Percentiles rank a stretch among this genome's conserved stretches.
These are phyloP conservation scores for Rhodofomes roseus DNA, from an alignment of 1,284 basidiomycete species.

Conservation along the genomic window DNA sequence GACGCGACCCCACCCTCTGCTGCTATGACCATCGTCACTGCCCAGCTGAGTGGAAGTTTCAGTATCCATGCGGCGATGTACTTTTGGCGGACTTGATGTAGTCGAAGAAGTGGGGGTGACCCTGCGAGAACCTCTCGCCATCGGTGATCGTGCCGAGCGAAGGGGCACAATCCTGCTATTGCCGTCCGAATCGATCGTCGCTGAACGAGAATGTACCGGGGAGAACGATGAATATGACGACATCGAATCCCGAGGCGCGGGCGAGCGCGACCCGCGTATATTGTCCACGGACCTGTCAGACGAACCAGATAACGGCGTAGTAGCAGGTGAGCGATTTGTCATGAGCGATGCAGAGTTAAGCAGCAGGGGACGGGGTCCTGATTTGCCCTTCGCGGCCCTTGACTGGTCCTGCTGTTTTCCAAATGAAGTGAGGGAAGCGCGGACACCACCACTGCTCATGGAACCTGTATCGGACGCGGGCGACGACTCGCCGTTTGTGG, in stretches of 20 bases:
- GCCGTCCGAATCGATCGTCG: constrained; percentile 48
- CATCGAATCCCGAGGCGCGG: constrained; percentile 46
- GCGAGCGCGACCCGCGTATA: constrained; percentile 35
- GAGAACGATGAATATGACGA: constrained; percentile 64
- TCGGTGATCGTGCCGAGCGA: constrained; percentile 66
- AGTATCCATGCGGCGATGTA: constrained; percentile 17
- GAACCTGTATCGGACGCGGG: constrained; percentile 35
- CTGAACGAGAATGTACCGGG: constrained; percentile 36
- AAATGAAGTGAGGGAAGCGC: constrained; percentile 34
- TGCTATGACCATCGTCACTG: constrained; percentile 14
- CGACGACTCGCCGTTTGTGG: constrained; percentile 36
- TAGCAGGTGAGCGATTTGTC: constrained; percentile 39
- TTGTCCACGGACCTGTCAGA: constrained; percentile 41
- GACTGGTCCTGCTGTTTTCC: constrained; percentile 13
- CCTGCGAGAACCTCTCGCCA: constrained; percentile 50
- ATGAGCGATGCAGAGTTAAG: constrained; percentile 46
- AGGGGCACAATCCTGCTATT: constrained; percentile 56
- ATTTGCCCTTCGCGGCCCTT: constrained; percentile 19
- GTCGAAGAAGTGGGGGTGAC: constrained; percentile 23
- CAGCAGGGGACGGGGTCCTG: constrained; percentile 51
- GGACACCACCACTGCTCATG: constrained; percentile 8
- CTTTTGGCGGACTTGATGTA: constrained; percentile 22
- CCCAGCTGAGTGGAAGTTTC: constrained; percentile 17
- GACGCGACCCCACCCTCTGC: constrained; percentile 31
- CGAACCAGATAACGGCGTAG: constrained; percentile 30